Evolutionary conservation across 495 filamentous ascomycete species (phyloP), one percentile per base, ranked within the genome.

Genomic region (Massariosphaeria phaeospora): DNA sequence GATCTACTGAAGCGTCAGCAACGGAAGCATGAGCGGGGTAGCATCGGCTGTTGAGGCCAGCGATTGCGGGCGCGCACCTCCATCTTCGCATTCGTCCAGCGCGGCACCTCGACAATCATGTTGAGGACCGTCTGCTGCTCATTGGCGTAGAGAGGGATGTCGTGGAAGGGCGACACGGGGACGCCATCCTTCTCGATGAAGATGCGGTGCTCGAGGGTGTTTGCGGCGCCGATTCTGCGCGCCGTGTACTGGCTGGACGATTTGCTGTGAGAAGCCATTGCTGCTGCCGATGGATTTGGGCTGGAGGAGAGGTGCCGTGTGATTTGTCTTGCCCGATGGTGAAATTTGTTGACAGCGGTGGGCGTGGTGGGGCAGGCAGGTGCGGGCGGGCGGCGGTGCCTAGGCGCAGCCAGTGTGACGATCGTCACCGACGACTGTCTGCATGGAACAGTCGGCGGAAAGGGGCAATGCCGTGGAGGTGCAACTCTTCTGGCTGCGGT

Each of bases 31-130:
- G 34, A 36, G 34, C 12, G 12, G 25, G 23, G 10, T 23, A 8
- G 7, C 7, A 8, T 18, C 6, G 45, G 25, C 5, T 3, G 17
- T 17, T 18, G 10, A 9, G 9, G 1, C 6, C 21, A 15, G 7
- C 4, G 29, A 9, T 12, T 7, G 12, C 4, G 27, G 41, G 25
- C 9, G 64, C 76, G 36, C 76, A 94, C 91, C 86, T 98, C 93
- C 73, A 90, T 84, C 84, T 99, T 99, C 63, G 85, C 94, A 76
- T 99, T 99, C 71, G 91, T 96, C 94, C 94, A 99, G 74, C 94
- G 82, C 38, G 94, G 94, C 66, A 97, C 96, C 83, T 97, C 94
- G 57, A 97, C 94, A 45, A 99, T 74, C 94, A 99, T 99, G 82
- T 99, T 99, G 66, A 97, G 79, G 66, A 99, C 72, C 63, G 84